These are phyloP conservation scores for Kwoniella sp. DNA, from an alignment of 768 basidiomycete species.

Conservation along the genomic window DNA sequence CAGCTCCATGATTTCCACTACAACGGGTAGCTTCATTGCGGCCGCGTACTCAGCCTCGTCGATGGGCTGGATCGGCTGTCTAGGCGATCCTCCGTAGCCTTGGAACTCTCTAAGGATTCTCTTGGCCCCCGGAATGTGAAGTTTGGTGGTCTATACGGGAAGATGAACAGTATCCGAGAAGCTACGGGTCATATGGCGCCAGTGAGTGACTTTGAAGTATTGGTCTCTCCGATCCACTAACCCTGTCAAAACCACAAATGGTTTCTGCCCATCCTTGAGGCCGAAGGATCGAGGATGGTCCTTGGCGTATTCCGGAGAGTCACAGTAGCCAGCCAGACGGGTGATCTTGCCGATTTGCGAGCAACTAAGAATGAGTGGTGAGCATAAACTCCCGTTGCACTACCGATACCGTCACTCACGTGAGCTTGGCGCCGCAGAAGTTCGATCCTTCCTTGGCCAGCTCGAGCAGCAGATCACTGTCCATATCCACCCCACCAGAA, in stretches of 20 bases:
- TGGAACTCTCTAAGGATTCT: slow-evolving; percentile 65
- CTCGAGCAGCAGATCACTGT: slow-evolving; percentile 78
- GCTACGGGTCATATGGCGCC: no score
- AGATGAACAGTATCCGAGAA: background rate
- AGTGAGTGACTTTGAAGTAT: no score
- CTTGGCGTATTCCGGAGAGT: slow-evolving; percentile 62
- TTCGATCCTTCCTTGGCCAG: slow-evolving; percentile 73
- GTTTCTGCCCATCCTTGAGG: slow-evolving; percentile 46
- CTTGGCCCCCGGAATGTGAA: slow-evolving; percentile 75
- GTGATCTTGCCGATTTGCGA: slow-evolving; percentile 88
- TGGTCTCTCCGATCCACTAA: background rate
- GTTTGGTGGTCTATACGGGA: background rate
- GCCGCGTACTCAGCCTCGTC: slow-evolving; percentile 61
- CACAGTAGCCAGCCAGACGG: slow-evolving; percentile 69
- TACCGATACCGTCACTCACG: slow-evolving; percentile 59
- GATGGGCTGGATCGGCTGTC: slow-evolving; percentile 71
- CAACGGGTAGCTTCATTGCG: slow-evolving; percentile 71
- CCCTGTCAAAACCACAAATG: slow-evolving; percentile 74
- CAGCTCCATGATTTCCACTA: slow-evolving; percentile 64
- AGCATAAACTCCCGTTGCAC: background rate
- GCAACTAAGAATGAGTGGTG: slow-evolving; percentile 62
- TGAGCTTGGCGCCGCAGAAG: slow-evolving; percentile 78
- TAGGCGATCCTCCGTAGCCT: slow-evolving; percentile 75
- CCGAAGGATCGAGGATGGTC: slow-evolving; percentile 68
- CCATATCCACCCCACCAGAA: slow-evolving; percentile 79